These are phyloP conservation scores for Pulveroboletus sp. DNA, from an alignment of 768 basidiomycete genomes.

Conservation along the genomic window DNA sequence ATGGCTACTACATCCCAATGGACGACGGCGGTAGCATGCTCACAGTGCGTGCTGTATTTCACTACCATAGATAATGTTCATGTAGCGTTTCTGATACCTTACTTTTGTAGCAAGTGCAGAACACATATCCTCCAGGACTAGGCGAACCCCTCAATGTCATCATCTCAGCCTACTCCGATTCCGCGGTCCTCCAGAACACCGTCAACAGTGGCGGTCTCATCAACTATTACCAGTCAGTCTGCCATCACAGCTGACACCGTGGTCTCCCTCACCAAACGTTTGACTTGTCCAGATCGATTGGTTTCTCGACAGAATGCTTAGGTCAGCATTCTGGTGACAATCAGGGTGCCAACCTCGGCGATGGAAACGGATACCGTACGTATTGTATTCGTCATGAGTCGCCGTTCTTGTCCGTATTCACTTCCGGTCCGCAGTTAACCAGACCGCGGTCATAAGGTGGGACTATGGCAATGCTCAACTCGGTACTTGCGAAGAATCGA, in stretches of 20 bases:
- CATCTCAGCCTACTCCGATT: constrained; percentile 73
- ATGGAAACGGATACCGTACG: constrained; percentile 72
- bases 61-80: background rate
- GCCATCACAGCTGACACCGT: background rate
- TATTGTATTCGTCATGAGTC: constrained; percentile 14
- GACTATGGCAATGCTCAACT: constrained; percentile 77
- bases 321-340: constrained; percentile 72
- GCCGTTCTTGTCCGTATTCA: background rate
- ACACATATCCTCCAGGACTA: constrained; percentile 66
- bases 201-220: constrained; percentile 66
- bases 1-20: constrained; percentile 60
- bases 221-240: constrained; percentile 77
- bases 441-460: constrained; percentile 82
- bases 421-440: constrained; percentile 53
- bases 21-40: constrained; percentile 64
- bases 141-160: constrained; percentile 89
- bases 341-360: constrained; percentile 79
- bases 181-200: constrained; percentile 59
- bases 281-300: constrained; percentile 48
- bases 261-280: background rate
- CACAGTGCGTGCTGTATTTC: constrained; percentile 47
- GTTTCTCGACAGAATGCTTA: constrained; percentile 76
- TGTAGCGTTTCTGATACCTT: background rate
- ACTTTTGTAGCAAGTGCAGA: constrained; percentile 43
- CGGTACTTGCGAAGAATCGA: constrained; percentile 85